Conservation (phyloP, 75 land plant genomes). For the Pinus taeda region DNA sequence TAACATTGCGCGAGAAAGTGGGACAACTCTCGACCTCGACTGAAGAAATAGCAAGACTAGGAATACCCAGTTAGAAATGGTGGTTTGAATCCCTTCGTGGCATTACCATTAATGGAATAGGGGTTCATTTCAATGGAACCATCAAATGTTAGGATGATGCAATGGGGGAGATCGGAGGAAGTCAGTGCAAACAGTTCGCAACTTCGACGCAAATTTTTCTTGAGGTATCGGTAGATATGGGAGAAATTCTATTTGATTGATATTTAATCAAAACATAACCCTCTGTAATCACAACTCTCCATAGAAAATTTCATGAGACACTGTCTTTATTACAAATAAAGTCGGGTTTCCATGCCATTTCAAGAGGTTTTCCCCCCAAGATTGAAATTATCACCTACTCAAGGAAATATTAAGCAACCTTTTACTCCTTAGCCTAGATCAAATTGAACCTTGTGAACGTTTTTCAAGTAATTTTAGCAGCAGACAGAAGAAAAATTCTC, state of each 20-base stretch:
- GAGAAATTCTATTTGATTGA: not conserved
- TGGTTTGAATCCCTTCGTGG: slow-evolving; percentile 96
- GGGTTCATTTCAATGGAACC: slow-evolving; percentile 63
- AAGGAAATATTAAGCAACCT: not conserved
- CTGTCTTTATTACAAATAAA: not conserved
- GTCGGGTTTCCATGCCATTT: not conserved
- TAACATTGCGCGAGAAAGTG: no score
- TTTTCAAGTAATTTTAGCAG: not conserved
- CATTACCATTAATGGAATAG: slow-evolving; percentile 74
- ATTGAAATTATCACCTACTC: no score
- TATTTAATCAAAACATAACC: not conserved
- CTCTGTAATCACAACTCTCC: not conserved
- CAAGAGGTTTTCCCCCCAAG: not conserved
- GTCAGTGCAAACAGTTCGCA: slow-evolving; percentile 7
- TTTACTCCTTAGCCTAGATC: not conserved
- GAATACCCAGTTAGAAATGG: slow-evolving; percentile 83
- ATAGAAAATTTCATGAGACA: not conserved
- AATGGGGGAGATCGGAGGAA: not conserved
- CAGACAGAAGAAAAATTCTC: no score
- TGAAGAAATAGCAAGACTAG: slow-evolving; percentile 49
- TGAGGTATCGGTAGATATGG: no score
- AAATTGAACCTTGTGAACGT: not conserved
- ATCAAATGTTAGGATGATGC: not conserved
- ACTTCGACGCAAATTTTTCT: not conserved
- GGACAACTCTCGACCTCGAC: no score